Percentiles rank a stretch among this genome's conserved stretches.
phyloP scores from a whole-genome alignment of 257 asterid genomes.

The Fraxinus cuspidata region DNA sequence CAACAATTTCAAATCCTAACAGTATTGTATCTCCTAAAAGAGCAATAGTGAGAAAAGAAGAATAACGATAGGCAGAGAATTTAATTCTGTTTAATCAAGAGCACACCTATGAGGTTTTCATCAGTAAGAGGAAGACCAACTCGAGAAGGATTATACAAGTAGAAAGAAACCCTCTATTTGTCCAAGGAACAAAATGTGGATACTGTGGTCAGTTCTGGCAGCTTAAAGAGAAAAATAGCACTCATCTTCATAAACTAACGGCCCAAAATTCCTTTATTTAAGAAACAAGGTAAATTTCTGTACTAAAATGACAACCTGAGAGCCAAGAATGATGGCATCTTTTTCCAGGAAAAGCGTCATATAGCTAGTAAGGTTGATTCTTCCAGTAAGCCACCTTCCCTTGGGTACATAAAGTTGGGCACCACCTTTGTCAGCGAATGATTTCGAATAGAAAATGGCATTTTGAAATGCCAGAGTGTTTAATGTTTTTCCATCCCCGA shows the following conservation, averaged over 20 bases:
- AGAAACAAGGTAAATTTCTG: not conserved
- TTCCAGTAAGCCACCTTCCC: conserved; percentile 87
- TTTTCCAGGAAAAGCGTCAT: conserved; percentile 88
- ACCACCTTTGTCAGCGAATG: conserved; percentile 95
- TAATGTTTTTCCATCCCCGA: conserved; percentile 53
- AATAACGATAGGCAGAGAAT: not conserved
- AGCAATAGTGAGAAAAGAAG: no score
- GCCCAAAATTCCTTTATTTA: not conserved
- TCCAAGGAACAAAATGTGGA: no score
- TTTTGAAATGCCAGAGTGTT: conserved; percentile 94
- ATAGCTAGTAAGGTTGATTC: conserved; percentile 93
- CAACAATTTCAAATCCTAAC: no score
- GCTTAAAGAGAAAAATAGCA: not conserved
- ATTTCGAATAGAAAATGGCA: conserved; percentile 94
- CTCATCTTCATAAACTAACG: not conserved
- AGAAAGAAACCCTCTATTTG: not conserved
- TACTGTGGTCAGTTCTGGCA: not conserved
- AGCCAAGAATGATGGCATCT: conserved; percentile 82
- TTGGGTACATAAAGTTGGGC: conserved; percentile 97
- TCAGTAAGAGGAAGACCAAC: no score
- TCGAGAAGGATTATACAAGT: not conserved
- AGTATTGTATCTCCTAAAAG: no score
- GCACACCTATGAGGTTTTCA: not conserved
- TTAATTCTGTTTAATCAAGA: no score
- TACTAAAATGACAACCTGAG: conserved; percentile 55